These are phyloP conservation scores for Sindora glabra DNA, from an alignment of 306 rosid species.

Conservation along the genomic window DNA sequence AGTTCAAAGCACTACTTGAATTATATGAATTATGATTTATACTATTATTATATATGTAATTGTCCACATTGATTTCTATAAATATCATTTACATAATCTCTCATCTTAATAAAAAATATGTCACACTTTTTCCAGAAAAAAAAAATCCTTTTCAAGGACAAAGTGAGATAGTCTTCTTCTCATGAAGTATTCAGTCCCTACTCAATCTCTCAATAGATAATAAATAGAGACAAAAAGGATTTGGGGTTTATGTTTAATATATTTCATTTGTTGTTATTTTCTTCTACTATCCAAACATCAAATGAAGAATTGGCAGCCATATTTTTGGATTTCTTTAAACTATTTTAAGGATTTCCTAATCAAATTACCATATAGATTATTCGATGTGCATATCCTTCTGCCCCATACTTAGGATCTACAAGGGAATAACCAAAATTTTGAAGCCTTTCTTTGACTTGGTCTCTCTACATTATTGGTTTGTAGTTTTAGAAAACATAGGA, in stretches of 20 bases:
- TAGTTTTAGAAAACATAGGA: too few species aligned
- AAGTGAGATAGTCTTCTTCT: background rate
- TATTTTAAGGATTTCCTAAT: too few species aligned
- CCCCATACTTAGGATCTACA: background rate
- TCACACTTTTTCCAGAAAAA: background rate
- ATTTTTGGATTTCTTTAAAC: constrained; percentile 23
- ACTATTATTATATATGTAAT: too few species aligned
- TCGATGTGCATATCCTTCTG: constrained; percentile 16
- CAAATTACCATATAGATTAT: constrained; percentile 10
- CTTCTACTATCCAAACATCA: constrained; percentile 14
- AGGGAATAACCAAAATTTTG: constrained; percentile 19
- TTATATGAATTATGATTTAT: too few species aligned
- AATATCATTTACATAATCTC: too few species aligned
- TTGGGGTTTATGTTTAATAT: background rate
- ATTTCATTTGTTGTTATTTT: background rate
- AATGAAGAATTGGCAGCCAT: too few species aligned
- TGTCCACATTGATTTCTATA: too few species aligned
- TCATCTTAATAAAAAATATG: too few species aligned
- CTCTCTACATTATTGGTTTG: too few species aligned
- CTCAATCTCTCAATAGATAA: constrained; percentile 10
- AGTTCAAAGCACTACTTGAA: too few species aligned
- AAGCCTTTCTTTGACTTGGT: constrained; percentile 26
- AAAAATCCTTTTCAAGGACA: background rate
- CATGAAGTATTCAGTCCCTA: constrained; percentile 3
- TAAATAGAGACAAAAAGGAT: background rate